phyloP scores from a whole-genome alignment of 2,329 filamentous ascomycete species.

The Tolypocladium tundrense region DNA sequence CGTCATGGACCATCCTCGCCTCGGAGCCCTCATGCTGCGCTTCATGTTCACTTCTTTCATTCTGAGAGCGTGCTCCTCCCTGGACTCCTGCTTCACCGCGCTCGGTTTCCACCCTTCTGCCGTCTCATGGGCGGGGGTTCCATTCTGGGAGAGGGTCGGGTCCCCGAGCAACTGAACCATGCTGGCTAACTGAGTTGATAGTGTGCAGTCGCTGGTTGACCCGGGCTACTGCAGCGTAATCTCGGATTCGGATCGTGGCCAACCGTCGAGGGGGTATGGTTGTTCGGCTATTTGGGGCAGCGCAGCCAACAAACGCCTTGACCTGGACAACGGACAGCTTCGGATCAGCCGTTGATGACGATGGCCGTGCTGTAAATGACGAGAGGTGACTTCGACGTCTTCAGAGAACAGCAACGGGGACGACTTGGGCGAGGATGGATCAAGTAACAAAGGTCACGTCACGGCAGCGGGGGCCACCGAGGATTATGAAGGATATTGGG shows the following conservation, averaged over 20 bases:
- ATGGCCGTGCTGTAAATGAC: background rate
- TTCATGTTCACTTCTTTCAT: constrained; percentile 26
- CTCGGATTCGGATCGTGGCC: background rate
- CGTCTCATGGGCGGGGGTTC: constrained; percentile 12
- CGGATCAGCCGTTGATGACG: background rate
- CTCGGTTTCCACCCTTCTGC: constrained; percentile 9
- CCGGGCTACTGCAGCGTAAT: background rate
- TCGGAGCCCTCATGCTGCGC: constrained; percentile 25
- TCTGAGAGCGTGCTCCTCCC: constrained; percentile 30
- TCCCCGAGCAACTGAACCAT: constrained; percentile 23
- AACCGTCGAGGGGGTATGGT: background rate
- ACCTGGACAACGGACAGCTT: background rate
- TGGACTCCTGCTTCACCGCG: constrained; percentile 12
- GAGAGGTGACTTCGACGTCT: background rate
- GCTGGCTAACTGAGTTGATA: constrained; percentile 1
- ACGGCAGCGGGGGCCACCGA: background rate
- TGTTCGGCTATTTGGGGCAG: background rate
- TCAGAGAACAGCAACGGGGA: background rate
- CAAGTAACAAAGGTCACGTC: background rate
- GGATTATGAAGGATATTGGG: background rate
- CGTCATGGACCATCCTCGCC: constrained; percentile 36
- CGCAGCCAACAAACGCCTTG: background rate
- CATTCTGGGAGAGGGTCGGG: constrained; percentile 15
- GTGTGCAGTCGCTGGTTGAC: background rate
- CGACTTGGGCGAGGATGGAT: background rate